Evolutionary conservation across 495 filamentous ascomycete species (phyloP).

Genomic region (Clohesyomyces aquaticus): DNA sequence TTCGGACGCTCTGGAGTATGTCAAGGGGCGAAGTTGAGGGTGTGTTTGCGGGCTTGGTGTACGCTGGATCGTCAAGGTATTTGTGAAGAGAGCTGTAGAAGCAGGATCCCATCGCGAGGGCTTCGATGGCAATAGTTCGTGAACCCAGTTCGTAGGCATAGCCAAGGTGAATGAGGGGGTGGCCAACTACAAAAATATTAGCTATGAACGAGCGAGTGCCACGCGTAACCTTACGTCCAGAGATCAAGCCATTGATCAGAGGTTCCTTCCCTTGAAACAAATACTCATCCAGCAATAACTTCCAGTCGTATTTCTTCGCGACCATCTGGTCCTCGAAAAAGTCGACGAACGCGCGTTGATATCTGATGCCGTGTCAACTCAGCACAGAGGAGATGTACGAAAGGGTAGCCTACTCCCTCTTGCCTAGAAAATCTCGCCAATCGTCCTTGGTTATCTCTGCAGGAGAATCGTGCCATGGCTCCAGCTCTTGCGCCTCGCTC

Average conservation of each 20-base stretch:
- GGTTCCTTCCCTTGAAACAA: conserved; percentile 76
- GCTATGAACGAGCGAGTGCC: background rate
- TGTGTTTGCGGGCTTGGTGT: conserved; percentile 54
- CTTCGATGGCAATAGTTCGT: conserved; percentile 82
- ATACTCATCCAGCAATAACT: conserved; percentile 71
- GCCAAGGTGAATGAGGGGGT: conserved; percentile 85
- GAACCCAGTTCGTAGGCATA: conserved; percentile 84
- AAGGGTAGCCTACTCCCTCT: conserved; percentile 55
- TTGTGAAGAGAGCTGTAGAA: conserved; percentile 77
- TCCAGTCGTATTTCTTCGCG: conserved; percentile 80
- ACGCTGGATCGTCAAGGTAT: conserved; percentile 72
- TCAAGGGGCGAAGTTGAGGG: conserved; percentile 62
- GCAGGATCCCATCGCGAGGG: conserved; percentile 69
- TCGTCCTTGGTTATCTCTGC: conserved; percentile 79
- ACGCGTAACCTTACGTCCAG: conserved; percentile 65
- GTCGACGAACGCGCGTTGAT: conserved; percentile 87
- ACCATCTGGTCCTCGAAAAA: conserved; percentile 90
- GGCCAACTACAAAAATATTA: conserved; percentile 64
- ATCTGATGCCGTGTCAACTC: conserved; percentile 50
- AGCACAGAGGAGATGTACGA: background rate
- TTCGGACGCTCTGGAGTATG: conserved; percentile 62
- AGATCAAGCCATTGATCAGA: conserved; percentile 74
- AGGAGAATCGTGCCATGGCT: conserved; percentile 84
- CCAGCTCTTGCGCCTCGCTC: conserved; percentile 66
- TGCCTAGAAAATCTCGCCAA: conserved; percentile 82